Evolutionary conservation across 139 green algal species (phyloP).

Genomic region (Bryopsis sp.): DNA sequence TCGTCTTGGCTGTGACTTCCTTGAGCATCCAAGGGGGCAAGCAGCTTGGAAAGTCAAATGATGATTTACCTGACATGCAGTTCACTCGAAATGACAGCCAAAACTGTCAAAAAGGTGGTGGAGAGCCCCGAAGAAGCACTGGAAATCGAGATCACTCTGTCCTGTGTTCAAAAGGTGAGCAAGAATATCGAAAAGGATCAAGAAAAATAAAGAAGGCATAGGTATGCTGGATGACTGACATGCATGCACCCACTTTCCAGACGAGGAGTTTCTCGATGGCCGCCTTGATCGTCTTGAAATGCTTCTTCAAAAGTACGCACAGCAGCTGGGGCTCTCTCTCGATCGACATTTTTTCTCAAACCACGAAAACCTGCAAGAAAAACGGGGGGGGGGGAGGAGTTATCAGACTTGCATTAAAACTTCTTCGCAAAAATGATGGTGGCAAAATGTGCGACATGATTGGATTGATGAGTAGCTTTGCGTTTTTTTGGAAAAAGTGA

Average conservation of each 20-base stretch:
- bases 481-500: no score
- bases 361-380: no score
- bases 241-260: not conserved
- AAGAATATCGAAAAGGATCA: not conserved
- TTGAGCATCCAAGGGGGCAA: no score
- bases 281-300: not conserved
- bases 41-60: no score
- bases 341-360: not conserved
- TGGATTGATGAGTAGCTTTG: no score
- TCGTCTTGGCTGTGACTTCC: no score
- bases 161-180: not conserved
- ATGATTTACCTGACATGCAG: slow-evolving; percentile 2
- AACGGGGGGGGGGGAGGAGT: no score
- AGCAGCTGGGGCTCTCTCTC: not conserved
- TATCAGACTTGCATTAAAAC: no score
- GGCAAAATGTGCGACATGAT: no score
- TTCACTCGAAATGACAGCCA: not conserved
- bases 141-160: not conserved
- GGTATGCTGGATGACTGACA: not conserved
- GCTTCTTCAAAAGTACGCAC: not conserved
- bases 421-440: no score
- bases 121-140: not conserved
- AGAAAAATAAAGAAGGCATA: not conserved
- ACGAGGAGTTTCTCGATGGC: not conserved
- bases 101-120: not conserved